A percentile compares a stretch with the other conserved stretches of the same genome.
Evolutionary conservation across 169 alveolate species (phyloP).

Genomic region (Plasmodium gonderi): DNA sequence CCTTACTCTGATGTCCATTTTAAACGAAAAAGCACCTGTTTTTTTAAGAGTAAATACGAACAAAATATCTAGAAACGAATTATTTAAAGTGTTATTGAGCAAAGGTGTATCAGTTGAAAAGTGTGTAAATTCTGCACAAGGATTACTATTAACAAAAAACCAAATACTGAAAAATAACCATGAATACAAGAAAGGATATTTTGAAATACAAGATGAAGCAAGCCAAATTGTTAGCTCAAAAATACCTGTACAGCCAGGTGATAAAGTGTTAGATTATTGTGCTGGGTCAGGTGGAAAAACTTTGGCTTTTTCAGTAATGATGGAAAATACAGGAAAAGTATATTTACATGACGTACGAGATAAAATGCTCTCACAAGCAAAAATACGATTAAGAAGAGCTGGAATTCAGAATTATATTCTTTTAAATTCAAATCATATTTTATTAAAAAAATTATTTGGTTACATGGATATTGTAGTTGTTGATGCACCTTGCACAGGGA

Average conservation of each 20-base stretch:
- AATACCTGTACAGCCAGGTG: conserved; percentile 91
- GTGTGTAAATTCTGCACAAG: conserved; percentile 89
- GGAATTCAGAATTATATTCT: conserved; percentile 91
- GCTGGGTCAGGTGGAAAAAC: conserved; percentile 97
- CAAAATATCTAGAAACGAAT: conserved; percentile 81
- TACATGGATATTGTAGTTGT: conserved; percentile 92
- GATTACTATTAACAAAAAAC: conserved; percentile 85
- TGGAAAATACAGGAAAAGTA: conserved; percentile 92
- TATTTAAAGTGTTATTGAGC: conserved; percentile 81
- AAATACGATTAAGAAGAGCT: conserved; percentile 91
- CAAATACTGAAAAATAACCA: conserved; percentile 86
- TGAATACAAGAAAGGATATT: conserved; percentile 90
- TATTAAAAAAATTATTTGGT: conserved; percentile 79
- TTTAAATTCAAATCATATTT: conserved; percentile 81
- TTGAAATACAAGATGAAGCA: conserved; percentile 96
- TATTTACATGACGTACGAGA: conserved; percentile 91
- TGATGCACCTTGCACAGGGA: conserved; percentile 96
- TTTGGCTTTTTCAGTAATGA: conserved; percentile 91
- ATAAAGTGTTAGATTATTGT: conserved; percentile 93
- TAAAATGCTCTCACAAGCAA: conserved; percentile 86
- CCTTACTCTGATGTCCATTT: conserved; percentile 83
- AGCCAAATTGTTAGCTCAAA: conserved; percentile 87
- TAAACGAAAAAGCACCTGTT: conserved; percentile 89
- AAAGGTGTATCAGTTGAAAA: conserved; percentile 89
- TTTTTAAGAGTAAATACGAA: conserved; percentile 86